Conservation (phyloP, 2,329 filamentous ascomycete genomes). For the Monosporascus sp. region DNA sequence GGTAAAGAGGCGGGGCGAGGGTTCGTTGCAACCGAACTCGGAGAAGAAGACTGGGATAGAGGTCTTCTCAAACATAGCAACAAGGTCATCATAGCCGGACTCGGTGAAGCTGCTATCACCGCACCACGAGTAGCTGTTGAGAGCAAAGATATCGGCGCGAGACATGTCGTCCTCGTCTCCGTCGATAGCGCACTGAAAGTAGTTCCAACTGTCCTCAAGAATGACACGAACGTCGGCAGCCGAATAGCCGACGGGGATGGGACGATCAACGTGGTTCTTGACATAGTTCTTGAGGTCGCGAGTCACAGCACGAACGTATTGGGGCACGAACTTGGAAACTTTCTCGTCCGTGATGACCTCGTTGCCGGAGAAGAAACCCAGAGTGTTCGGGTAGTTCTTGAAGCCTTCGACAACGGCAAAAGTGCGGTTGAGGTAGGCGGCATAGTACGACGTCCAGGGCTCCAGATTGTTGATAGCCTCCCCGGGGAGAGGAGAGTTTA, state of each 20-base stretch:
- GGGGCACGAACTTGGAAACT: slow-evolving; percentile 56
- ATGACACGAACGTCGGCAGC: slow-evolving; percentile 72
- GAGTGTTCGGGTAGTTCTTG: slow-evolving; percentile 60
- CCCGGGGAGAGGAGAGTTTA: slow-evolving; percentile 59
- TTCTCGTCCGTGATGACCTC: slow-evolving; percentile 67
- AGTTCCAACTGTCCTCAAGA: slow-evolving; percentile 70
- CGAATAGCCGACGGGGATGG: slow-evolving; percentile 74
- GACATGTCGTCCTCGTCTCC: slow-evolving; percentile 54
- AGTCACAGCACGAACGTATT: slow-evolving; percentile 70
- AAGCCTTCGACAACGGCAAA: slow-evolving; percentile 64
- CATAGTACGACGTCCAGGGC: slow-evolving; percentile 57
- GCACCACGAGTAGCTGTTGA: slow-evolving; percentile 76
- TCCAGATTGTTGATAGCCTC: slow-evolving; percentile 50
- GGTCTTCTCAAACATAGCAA: slow-evolving; percentile 58
- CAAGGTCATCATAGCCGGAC: slow-evolving; percentile 59
- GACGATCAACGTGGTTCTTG: slow-evolving; percentile 60
- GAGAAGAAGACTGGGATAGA: slow-evolving; percentile 77
- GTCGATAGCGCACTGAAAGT: slow-evolving; percentile 61
- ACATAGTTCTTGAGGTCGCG: slow-evolving; percentile 80
- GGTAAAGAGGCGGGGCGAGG: slow-evolving; percentile 66
- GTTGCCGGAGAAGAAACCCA: slow-evolving; percentile 74
- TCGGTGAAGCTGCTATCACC: slow-evolving; percentile 57
- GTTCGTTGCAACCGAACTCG: slow-evolving; percentile 73
- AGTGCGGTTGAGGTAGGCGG: slow-evolving; percentile 57
- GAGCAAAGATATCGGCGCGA: slow-evolving; percentile 67